Conservation (phyloP, 257 asterid species). For the Rhazya stricta region DNA sequence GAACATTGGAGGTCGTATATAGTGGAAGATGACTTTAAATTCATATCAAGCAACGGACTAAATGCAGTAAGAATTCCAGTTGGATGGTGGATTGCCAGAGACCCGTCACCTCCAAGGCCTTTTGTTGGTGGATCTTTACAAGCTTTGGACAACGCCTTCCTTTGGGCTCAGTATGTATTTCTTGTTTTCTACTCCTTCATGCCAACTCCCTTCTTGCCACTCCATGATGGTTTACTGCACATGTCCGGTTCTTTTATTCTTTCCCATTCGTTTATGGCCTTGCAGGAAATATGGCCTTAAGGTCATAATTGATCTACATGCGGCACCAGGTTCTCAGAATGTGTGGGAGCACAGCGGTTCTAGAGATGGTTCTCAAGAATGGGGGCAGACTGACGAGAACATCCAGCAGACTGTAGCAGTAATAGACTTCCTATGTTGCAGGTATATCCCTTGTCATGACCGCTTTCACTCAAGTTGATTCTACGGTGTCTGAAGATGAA, state of each 20-base stretch:
- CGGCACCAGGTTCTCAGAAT: conserved; percentile 82
- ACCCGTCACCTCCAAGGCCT: conserved; percentile 62
- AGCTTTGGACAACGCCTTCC: conserved; percentile 63
- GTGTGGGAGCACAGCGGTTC: conserved; percentile 60
- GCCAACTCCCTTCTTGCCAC: too few relatives aligned
- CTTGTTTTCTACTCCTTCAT: background rate
- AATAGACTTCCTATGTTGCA: conserved; percentile 40
- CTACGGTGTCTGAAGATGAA: background rate
- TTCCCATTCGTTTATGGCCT: too few relatives aligned
- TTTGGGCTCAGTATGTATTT: conserved; percentile 53
- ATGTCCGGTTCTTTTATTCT: too few relatives aligned
- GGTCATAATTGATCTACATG: conserved; percentile 63
- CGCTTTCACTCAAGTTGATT: background rate
- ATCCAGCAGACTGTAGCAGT: conserved; percentile 52
- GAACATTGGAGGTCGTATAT: conserved; percentile 67
- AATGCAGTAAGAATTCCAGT: conserved; percentile 70
- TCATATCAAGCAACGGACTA: conserved; percentile 43
- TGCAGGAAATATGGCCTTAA: conserved; percentile 61
- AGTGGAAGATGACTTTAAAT: conserved; percentile 63
- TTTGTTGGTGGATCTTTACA: conserved; percentile 59
- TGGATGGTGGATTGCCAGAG: conserved; percentile 80
- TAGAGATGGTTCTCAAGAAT: conserved; percentile 65
- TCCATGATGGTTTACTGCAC: too few relatives aligned
- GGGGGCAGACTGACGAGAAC: conserved; percentile 56
- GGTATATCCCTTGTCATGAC: conserved; percentile 23